Percentiles rank a stretch among this genome's conserved stretches.
Conservation (phyloP, 2,329 filamentous ascomycete genomes). For the Sarocladium kiliense region DNA sequence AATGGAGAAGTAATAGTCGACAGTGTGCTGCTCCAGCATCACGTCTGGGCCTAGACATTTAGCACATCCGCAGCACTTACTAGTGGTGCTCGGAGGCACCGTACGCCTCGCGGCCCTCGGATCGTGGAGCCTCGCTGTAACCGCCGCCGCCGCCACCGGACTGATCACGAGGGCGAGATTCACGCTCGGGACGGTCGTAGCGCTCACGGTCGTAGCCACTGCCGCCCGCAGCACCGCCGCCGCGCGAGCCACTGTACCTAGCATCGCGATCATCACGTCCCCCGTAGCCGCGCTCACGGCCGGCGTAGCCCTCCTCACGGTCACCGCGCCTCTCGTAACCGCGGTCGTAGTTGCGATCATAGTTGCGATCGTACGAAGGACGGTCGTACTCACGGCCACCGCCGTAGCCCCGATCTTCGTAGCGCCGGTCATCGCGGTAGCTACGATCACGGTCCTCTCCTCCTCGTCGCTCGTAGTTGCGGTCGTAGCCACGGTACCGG, state of each 20-base stretch:
- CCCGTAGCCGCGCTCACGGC: conserved; percentile 33
- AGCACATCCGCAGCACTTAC: neutral
- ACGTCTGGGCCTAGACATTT: neutral
- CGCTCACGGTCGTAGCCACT: conserved; percentile 41
- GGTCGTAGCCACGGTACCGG: conserved; percentile 44
- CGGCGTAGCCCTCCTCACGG: conserved; percentile 31
- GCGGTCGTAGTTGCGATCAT: conserved; percentile 47
- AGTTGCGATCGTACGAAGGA: conserved; percentile 6
- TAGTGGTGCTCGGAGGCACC: conserved; percentile 29
- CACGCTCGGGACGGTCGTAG: conserved; percentile 42
- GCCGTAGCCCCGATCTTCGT: conserved; percentile 41
- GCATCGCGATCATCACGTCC: conserved; percentile 41
- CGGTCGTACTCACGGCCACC: conserved; percentile 35
- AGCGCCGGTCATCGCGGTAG: conserved; percentile 40
- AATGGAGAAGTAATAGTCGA: neutral
- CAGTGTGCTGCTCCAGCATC: neutral
- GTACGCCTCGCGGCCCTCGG: conserved; percentile 38
- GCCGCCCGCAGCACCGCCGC: conserved; percentile 31
- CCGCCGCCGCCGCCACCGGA: conserved; percentile 22
- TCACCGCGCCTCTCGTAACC: conserved; percentile 48
- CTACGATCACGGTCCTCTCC: conserved; percentile 46
- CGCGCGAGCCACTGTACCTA: conserved; percentile 27
- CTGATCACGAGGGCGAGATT: conserved; percentile 34
- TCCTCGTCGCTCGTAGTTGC: conserved; percentile 20
- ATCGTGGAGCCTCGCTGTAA: conserved; percentile 38